Percentiles rank a stretch among this genome's conserved stretches.
phyloP scores from a whole-genome alignment of 2,329 filamentous ascomycete genomes.

The Pseudogymnoascus sp. region DNA sequence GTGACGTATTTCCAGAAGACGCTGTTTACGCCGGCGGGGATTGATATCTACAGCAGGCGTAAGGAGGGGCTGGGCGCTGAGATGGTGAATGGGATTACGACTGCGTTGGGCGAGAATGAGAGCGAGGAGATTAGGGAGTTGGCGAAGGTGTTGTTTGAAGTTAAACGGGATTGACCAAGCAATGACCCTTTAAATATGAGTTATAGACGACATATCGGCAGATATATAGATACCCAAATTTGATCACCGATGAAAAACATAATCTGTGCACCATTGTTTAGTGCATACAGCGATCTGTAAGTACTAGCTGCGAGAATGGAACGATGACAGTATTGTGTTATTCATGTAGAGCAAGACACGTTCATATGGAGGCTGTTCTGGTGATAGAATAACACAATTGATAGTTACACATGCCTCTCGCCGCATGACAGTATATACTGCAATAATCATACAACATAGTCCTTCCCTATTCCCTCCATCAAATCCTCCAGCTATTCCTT shows the following conservation, averaged over 20 bases:
- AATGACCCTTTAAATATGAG: neutral
- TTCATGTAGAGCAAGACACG: neutral
- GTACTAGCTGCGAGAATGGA: too few species aligned
- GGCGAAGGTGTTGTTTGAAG: conserved; percentile 43
- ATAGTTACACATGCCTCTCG: conserved; percentile 5
- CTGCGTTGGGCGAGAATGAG: conserved; percentile 45
- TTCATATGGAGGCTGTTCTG: neutral
- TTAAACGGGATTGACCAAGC: conserved; percentile 26
- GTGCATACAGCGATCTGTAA: neutral
- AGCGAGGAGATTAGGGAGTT: conserved; percentile 47
- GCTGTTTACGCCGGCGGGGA: conserved; percentile 71
- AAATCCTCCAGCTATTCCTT: neutral
- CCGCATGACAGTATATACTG: conserved; percentile 5
- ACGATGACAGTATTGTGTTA: neutral
- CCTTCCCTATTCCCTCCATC: neutral
- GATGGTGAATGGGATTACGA: conserved; percentile 50
- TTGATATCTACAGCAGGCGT: conserved; percentile 69
- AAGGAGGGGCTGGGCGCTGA: conserved; percentile 51
- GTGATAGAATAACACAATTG: conserved; percentile 6
- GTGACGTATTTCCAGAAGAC: conserved; percentile 83
- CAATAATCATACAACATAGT: conserved; percentile 6
- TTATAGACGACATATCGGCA: neutral
- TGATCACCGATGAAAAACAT: neutral
- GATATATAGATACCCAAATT: conserved; percentile 3
- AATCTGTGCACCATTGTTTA: neutral